Base-by-base conservation (phyloP, 2,329 filamentous ascomycete species). In the Ophiosphaerella narmari region DNA sequence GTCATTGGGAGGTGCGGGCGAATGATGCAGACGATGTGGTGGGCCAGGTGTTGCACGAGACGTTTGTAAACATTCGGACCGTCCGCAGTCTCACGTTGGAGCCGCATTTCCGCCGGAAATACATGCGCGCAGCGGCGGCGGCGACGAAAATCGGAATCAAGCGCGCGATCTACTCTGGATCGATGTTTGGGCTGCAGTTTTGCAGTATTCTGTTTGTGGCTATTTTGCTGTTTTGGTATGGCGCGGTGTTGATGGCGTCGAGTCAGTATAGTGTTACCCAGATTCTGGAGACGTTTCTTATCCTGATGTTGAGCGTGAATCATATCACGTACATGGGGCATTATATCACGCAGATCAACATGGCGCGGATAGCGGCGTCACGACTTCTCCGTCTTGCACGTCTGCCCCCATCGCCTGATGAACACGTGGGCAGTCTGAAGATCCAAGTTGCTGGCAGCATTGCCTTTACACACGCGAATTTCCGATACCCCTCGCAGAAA, bases 211-310 rank as follows among this genome's bases (percentile, higher is more conserved):
- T 86, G 51, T 90, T 90, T 63, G 80, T 90, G 12, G 87, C 85
- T 66, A 90, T 91, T 0, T 75, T 96, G 3, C 82, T 96, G 8
- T 94, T 96, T 68, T 96, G 88, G 75, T 95, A 93, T 66, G 90
- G 89, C 2, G 84, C 86, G 0, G 74, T 82, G 1, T 78, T 96
- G 9, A 80, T 89, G 5, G 78, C 80, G 0, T 70, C 73, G 37
- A 66, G 76, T 8, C 73, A 81, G 34, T 73, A 76, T 57, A 78
- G 77, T 0, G 81, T 87, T 0, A 77, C 81, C 1, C 75, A 80
- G 1, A 82, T 94, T 14, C 75, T 96, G 24, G 84, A 87, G 52
- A 89, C 94, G 0, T 86, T 94, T 61, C 88, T 91, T 31, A 80
- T 96, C 45, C 80, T 97, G 1, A 81, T 96, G n/a, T 89, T 97